Evolutionary conservation across 441 rosid genomes (phyloP).

Genomic region (Manihot esculenta): DNA sequence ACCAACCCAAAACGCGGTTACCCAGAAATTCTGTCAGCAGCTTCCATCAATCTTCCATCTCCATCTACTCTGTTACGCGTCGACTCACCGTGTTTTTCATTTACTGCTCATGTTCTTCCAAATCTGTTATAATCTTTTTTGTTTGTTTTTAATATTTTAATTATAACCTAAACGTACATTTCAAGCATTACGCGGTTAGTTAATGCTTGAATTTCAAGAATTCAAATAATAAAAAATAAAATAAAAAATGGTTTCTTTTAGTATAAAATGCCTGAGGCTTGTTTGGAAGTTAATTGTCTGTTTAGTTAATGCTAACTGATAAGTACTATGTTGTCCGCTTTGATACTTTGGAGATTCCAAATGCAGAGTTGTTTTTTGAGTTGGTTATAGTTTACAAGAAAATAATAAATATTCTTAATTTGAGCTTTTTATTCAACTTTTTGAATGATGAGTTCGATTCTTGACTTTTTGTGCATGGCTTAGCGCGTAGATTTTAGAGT

Average conservation of each 20-base stretch:
- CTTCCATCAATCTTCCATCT: constrained; percentile 6
- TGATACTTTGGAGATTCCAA: constrained; percentile 14
- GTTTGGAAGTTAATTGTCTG: not conserved
- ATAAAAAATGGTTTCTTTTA: too few species aligned
- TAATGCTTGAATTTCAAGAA: constrained; percentile 17
- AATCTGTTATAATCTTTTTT: not conserved
- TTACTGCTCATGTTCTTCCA: too few species aligned
- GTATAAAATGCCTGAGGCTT: not conserved
- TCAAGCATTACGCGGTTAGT: constrained; percentile 35
- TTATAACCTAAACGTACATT: not conserved
- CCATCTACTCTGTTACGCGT: constrained; percentile 1
- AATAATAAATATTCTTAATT: not conserved
- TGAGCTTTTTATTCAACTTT: not conserved
- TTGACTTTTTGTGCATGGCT: constrained; percentile 30
- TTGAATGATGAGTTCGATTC: not conserved
- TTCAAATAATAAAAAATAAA: not conserved
- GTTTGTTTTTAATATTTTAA: not conserved
- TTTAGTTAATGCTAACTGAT: not conserved
- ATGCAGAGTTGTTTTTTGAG: too few species aligned
- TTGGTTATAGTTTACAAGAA: not conserved
- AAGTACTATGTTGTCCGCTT: not conserved
- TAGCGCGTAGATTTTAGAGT: constrained; percentile 18
- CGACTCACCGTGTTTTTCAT: constrained; percentile 9
- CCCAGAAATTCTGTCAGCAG: constrained; percentile 12
- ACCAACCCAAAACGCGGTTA: constrained; percentile 8